These are phyloP conservation scores for Alternaria triticina DNA, from an alignment of 2,329 filamentous ascomycete species.

Conservation along the genomic window DNA sequence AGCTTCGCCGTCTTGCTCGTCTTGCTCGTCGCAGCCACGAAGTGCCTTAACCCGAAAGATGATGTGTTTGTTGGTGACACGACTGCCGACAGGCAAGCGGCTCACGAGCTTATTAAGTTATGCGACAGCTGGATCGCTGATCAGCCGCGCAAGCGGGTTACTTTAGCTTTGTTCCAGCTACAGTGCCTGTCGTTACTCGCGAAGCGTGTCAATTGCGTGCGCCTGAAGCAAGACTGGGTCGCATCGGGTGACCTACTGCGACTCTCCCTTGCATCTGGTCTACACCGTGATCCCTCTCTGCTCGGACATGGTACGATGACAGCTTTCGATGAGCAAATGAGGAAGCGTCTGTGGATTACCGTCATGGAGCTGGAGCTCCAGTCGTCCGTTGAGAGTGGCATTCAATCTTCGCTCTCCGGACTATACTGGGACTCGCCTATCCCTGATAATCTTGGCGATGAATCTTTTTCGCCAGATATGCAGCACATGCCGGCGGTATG, in stretches of 20 bases:
- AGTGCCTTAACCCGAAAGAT: conserved; percentile 41
- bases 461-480: conserved; percentile 49
- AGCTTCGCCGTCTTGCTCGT: conserved; percentile 51
- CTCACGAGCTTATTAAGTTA: conserved; percentile 46
- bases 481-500: conserved; percentile 27
- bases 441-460: conserved; percentile 60
- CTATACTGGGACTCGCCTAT: conserved; percentile 58
- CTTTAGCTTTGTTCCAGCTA: conserved; percentile 58
- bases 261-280: conserved; percentile 60
- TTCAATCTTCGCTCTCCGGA: conserved; percentile 53
- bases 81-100: conserved; percentile 49
- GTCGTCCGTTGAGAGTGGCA: conserved; percentile 61
- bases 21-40: conserved; percentile 48
- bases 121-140: conserved; percentile 52
- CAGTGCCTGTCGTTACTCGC: conserved; percentile 59
- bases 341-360: conserved; percentile 63
- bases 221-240: conserved; percentile 62
- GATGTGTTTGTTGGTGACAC: conserved; percentile 53
- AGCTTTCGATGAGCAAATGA: conserved; percentile 59
- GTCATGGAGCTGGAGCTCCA: conserved; percentile 64
- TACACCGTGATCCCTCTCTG: conserved; percentile 57
- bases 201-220: conserved; percentile 58
- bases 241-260: conserved; percentile 58
- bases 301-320: conserved; percentile 41
- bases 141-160: conserved; percentile 61